Percentiles rank a stretch among this genome's conserved stretches.
Evolutionary conservation across 495 filamentous ascomycete species (phyloP).

Genomic region (Massariosphaeria phaeospora): DNA sequence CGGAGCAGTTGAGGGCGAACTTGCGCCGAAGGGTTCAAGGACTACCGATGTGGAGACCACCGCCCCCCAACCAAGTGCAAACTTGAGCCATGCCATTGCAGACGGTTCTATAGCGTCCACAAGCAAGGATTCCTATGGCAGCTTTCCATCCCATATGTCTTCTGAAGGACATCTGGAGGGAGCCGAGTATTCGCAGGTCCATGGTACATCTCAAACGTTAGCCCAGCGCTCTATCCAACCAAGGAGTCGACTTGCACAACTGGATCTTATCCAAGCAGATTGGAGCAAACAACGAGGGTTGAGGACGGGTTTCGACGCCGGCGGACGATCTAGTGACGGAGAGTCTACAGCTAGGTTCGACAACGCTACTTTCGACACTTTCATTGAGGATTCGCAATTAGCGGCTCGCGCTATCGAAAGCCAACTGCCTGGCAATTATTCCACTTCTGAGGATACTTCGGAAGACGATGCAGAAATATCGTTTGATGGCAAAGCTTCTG

Average conservation of each 20-base stretch:
- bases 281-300: conserved; percentile 11
- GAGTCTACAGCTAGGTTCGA: too few relatives aligned
- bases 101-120: not conserved
- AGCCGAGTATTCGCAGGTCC: not conserved
- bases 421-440: conserved; percentile 22
- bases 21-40: not conserved
- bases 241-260: conserved; percentile 11
- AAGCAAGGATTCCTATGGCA: conserved; percentile 23
- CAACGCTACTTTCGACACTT: too few relatives aligned
- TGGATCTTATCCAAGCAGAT: conserved; percentile 20
- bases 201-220: too few relatives aligned
- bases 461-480: too few relatives aligned
- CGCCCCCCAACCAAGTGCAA: not conserved
- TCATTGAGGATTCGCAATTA: conserved; percentile 37
- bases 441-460: conserved; percentile 12
- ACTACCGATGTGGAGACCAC: not conserved
- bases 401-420: conserved; percentile 36
- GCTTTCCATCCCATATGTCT: conserved; percentile 19
- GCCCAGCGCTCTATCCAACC: not conserved
- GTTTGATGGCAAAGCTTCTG: too few relatives aligned
- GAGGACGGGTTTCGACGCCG: too few relatives aligned
- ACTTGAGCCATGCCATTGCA: not conserved
- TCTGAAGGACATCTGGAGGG: not conserved
- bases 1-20: not conserved
- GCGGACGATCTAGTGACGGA: too few relatives aligned